Evolutionary conservation across 2,329 filamentous ascomycete species (phyloP).

Genomic region (Rasamsonia emersonii): DNA sequence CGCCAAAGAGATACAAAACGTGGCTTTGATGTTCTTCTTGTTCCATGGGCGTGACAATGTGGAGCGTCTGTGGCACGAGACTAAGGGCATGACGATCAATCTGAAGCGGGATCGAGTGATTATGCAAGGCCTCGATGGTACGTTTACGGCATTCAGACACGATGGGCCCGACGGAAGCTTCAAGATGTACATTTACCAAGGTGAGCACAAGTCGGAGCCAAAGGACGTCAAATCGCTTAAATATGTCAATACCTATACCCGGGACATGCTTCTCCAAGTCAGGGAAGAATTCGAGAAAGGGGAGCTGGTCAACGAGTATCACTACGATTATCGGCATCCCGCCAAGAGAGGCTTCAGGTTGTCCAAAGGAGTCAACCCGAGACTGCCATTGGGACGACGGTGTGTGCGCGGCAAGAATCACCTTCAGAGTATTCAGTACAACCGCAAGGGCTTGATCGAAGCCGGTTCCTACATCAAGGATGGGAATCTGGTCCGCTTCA

Average conservation of each 20-base stretch:
- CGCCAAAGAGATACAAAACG: slow-evolving; percentile 36
- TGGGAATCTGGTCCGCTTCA: slow-evolving; percentile 45
- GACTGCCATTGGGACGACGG: slow-evolving; percentile 37
- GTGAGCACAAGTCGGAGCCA: slow-evolving; percentile 39
- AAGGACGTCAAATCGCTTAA: slow-evolving; percentile 32
- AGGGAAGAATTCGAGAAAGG: slow-evolving; percentile 40
- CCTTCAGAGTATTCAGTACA: slow-evolving; percentile 43
- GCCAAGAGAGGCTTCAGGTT: slow-evolving; percentile 18
- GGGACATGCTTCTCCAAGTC: slow-evolving; percentile 36
- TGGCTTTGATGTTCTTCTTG: slow-evolving; percentile 39
- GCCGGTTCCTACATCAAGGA: slow-evolving; percentile 47
- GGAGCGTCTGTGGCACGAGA: slow-evolving; percentile 39
- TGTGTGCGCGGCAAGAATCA: slow-evolving; percentile 40
- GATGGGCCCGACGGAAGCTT: slow-evolving; percentile 27
- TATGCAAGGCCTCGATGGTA: slow-evolving; percentile 41
- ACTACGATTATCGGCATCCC: slow-evolving; percentile 37
- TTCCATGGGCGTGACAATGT: slow-evolving; percentile 43
- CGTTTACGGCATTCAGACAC: slow-evolving; percentile 44
- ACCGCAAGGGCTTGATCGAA: slow-evolving; percentile 44
- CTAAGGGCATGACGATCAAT: slow-evolving; percentile 41
- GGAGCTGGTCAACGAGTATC: slow-evolving; percentile 37
- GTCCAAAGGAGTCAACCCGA: slow-evolving; percentile 18
- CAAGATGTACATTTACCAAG: slow-evolving; percentile 33
- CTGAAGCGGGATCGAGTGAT: slow-evolving; percentile 40
- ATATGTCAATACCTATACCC: slow-evolving; percentile 41